Conservation (phyloP, 2,329 filamentous ascomycete genomes). For the Fusarium siculi region DNA sequence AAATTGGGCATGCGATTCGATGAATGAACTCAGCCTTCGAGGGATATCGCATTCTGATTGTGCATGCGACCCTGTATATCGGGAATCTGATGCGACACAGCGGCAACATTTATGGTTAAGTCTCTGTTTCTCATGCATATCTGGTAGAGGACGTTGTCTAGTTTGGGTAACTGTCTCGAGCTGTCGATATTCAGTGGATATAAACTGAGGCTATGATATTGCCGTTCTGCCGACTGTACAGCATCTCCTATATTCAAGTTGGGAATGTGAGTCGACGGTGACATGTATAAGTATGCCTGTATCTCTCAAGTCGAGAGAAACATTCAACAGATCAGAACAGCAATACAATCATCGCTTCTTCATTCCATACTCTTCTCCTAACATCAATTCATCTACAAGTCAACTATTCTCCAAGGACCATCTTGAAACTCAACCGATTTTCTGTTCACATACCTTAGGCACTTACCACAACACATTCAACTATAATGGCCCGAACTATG, state of each 20-base stretch:
- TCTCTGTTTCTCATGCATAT: neutral
- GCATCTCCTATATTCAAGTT: neutral
- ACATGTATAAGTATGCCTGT: constrained; percentile 26
- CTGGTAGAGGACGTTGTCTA: neutral
- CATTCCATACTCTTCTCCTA: neutral
- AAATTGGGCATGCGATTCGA: constrained; percentile 25
- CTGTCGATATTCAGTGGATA: neutral
- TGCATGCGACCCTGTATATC: neutral
- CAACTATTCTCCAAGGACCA: neutral
- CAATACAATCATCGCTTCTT: neutral
- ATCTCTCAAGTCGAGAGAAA: neutral
- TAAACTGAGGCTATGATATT: constrained; percentile 10
- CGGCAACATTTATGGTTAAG: neutral
- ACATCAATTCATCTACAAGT: neutral
- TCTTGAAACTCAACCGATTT: neutral
- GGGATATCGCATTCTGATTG: constrained; percentile 3
- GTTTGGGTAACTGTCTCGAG: constrained; percentile 12
- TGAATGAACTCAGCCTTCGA: neutral
- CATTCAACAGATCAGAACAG: neutral
- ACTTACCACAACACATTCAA: neutral
- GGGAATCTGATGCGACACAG: neutral
- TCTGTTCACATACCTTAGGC: neutral
- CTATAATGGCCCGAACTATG: constrained; percentile 39
- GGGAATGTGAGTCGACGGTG: neutral
- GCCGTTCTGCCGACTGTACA: constrained; percentile 14